A percentile compares a stretch with the other conserved stretches of the same genome.
Conservation (phyloP, 805 yeast species). For the Pichia exigua region DNA sequence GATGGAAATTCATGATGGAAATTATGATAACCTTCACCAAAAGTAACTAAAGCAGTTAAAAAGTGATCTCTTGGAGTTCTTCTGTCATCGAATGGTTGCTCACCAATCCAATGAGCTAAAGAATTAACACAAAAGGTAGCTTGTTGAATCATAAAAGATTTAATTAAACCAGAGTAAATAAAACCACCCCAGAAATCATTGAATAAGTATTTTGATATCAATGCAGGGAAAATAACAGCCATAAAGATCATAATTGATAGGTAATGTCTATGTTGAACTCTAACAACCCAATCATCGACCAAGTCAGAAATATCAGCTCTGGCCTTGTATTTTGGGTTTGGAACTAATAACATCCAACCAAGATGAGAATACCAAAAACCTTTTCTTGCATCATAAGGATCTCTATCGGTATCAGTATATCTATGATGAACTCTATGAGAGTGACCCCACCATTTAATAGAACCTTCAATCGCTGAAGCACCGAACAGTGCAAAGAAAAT, state of each 20-base stretch:
- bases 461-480: constrained; percentile 77
- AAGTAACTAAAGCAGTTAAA: constrained; percentile 72
- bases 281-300: constrained; percentile 69
- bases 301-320: constrained; percentile 77
- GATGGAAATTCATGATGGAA: constrained; percentile 89
- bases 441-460: constrained; percentile 87
- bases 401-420: constrained; percentile 76
- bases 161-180: constrained; percentile 65
- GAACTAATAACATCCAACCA: constrained; percentile 79
- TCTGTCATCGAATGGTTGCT: constrained; percentile 79
- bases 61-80: constrained; percentile 83
- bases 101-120: constrained; percentile 80
- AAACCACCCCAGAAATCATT: constrained; percentile 66
- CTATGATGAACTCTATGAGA: constrained; percentile 81
- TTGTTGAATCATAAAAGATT: constrained; percentile 68
- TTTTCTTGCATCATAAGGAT: constrained; percentile 78
- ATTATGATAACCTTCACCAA: constrained; percentile 87
- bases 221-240: constrained; percentile 56
- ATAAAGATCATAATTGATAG: constrained; percentile 50
- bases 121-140: constrained; percentile 85
- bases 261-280: constrained; percentile 77
- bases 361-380: constrained; percentile 81
- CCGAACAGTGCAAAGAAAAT: constrained; percentile 69
- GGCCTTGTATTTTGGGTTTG: constrained; percentile 76
- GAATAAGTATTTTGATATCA: constrained; percentile 48